Evolutionary conservation across 2,329 filamentous ascomycete species (phyloP).

Genomic region (Fusarium graminum): DNA sequence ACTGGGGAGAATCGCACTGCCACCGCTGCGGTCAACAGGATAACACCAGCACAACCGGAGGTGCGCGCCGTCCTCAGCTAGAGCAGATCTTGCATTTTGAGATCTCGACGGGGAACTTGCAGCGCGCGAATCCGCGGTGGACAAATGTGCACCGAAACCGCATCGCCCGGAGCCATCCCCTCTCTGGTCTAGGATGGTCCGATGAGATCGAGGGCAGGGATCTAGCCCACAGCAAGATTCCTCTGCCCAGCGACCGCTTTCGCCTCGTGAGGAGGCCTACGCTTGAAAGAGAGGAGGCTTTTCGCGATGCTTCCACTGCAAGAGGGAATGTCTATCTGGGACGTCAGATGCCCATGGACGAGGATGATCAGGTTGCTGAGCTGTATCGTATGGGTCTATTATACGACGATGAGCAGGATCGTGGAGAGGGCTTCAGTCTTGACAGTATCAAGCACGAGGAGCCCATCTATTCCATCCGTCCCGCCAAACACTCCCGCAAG

Average conservation of each 20-base stretch:
- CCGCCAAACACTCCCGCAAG: slow-evolving; percentile 53
- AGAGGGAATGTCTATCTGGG: slow-evolving; percentile 51
- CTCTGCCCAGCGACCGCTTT: slow-evolving; percentile 55
- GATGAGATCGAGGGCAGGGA: slow-evolving; percentile 53
- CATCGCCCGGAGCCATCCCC: slow-evolving; percentile 32
- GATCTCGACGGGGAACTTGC: slow-evolving; percentile 8
- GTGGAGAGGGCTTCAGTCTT: slow-evolving; percentile 54
- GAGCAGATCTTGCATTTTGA: slow-evolving; percentile 42
- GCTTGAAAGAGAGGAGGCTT: slow-evolving; percentile 63
- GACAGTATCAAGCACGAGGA: slow-evolving; percentile 56
- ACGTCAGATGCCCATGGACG: slow-evolving; percentile 41
- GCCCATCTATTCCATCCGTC: slow-evolving; percentile 56
- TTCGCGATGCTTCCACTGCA: slow-evolving; percentile 57
- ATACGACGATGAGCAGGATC: slow-evolving; percentile 58
- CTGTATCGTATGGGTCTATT: slow-evolving; percentile 61
- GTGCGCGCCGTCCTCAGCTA: slow-evolving; percentile 41
- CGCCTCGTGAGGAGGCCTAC: slow-evolving; percentile 56
- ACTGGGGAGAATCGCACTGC: slow-evolving; percentile 15
- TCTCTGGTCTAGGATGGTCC: slow-evolving; percentile 17
- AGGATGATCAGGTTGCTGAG: slow-evolving; percentile 56
- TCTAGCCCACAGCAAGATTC: slow-evolving; percentile 53
- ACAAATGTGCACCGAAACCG: slow-evolving; percentile 21
- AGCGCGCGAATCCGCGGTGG: slow-evolving; percentile 31
- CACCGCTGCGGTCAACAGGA: slow-evolving; percentile 35
- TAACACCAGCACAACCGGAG: slow-evolving; percentile 11